Conservation (phyloP, 176 grass and related monocot species). For the Thalia dealbata region DNA sequence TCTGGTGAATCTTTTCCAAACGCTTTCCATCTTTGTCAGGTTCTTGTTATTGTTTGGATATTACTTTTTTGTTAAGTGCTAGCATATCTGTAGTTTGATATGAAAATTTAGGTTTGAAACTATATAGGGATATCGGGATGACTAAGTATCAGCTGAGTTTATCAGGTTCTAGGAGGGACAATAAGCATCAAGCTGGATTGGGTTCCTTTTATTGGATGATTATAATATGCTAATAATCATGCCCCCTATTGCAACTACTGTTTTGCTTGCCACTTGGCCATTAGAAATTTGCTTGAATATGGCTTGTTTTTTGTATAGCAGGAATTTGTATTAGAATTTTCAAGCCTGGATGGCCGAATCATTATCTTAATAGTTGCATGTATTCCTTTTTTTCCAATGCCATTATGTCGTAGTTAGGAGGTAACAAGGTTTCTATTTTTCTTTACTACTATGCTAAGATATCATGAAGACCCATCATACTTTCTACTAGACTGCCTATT, state of each 20-base stretch:
- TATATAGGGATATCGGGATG: background rate
- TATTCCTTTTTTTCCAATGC: background rate
- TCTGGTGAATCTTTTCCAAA: background rate
- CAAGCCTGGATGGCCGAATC: no score
- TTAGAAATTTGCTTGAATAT: background rate
- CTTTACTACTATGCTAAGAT: background rate
- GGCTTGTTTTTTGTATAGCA: background rate
- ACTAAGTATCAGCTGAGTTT: background rate
- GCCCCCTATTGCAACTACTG: no score
- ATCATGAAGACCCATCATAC: background rate
- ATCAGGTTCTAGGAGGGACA: no score
- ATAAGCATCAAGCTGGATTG: background rate
- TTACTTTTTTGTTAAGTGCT: background rate
- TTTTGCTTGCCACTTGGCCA: background rate
- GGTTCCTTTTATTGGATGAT: background rate
- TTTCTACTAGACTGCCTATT: background rate
- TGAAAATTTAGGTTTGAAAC: background rate
- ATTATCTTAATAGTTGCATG: background rate
- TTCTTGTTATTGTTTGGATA: background rate
- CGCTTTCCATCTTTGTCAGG: background rate
- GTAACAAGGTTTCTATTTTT: background rate
- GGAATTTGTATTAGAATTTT: background rate
- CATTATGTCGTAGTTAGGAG: background rate
- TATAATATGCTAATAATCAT: no score
- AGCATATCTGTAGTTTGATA: background rate